A percentile compares a stretch with the other conserved stretches of the same genome.
phyloP scores from a whole-genome alignment of 169 alveolate genomes.

The Plasmodium adleri region DNA sequence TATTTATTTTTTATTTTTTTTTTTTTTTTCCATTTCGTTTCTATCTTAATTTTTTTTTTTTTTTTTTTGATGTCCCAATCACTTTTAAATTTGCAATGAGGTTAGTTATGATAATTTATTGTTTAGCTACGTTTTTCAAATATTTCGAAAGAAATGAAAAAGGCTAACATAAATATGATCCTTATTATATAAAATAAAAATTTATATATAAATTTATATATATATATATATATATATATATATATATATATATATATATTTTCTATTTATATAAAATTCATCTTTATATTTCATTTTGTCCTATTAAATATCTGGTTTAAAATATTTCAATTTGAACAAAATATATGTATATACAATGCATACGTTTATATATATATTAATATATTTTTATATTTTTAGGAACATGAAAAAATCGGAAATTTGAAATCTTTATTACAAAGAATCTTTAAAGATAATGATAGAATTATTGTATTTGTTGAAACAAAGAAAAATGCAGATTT shows the following conservation, averaged over 20 bases:
- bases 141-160: constrained; percentile 19
- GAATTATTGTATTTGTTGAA: constrained; percentile 79
- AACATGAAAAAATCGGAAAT: constrained; percentile 63
- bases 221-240: background rate
- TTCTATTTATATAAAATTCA: too few species aligned
- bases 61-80: constrained; percentile 64
- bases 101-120: constrained; percentile 60
- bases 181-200: constrained; percentile 25
- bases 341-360: background rate
- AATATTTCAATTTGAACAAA: too few species aligned
- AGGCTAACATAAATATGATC: constrained; percentile 44
- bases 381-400: constrained; percentile 25
- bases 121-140: constrained; percentile 18
- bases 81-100: constrained; percentile 78
- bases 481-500: constrained; percentile 88
- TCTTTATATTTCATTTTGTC: too few species aligned
- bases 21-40: too few species aligned
- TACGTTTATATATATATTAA: constrained; percentile 8
- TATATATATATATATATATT: background rate
- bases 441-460: constrained; percentile 59
- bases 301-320: too few species aligned
- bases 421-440: constrained; percentile 50
- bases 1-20: too few species aligned
- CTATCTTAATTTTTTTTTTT: background rate
- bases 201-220: constrained; percentile 1